Conservation (phyloP, 2,329 filamentous ascomycete species). For the Hypoxylon sp. region DNA sequence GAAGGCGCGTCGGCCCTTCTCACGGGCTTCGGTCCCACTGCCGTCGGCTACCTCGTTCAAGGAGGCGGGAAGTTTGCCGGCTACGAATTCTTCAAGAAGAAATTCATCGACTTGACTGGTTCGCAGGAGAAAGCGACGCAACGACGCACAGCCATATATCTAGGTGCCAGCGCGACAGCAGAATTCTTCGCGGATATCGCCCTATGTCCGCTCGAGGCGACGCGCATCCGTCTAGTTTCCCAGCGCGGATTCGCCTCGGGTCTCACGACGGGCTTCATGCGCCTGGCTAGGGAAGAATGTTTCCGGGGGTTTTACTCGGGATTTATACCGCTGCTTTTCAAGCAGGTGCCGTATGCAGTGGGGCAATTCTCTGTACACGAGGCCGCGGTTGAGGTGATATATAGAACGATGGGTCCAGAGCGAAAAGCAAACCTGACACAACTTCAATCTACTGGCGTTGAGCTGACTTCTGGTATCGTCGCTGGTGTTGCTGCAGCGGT, state of each 20-base stretch:
- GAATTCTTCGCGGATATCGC: conserved; percentile 84
- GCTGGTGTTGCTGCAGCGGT: conserved; percentile 91
- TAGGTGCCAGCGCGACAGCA: conserved; percentile 77
- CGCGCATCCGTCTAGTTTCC: conserved; percentile 82
- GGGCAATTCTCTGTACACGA: conserved; percentile 96
- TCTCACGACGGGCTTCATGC: conserved; percentile 78
- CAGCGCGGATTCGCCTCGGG: conserved; percentile 83
- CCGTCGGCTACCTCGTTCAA: conserved; percentile 90
- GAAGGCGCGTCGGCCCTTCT: conserved; percentile 85
- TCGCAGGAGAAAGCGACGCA: conserved; percentile 62
- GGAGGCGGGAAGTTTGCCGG: conserved; percentile 92
- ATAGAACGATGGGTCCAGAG: conserved; percentile 74
- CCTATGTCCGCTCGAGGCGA: conserved; percentile 92
- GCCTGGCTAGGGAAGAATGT: conserved; percentile 83
- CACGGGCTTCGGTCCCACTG: conserved; percentile 88
- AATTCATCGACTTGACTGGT: conserved; percentile 79
- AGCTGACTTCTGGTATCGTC: conserved; percentile 87
- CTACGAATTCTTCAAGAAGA: conserved; percentile 96
- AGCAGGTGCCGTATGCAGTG: conserved; percentile 94
- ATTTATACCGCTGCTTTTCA: conserved; percentile 88
- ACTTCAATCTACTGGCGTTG: conserved; percentile 83
- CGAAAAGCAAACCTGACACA: conserved; percentile 77
- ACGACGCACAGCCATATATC: conserved; percentile 74
- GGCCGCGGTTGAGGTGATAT: conserved; percentile 85
- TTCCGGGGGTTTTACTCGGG: conserved; percentile 90